Conservation (phyloP, 2,329 filamentous ascomycete species). For the Metarhizium brunneum region DNA sequence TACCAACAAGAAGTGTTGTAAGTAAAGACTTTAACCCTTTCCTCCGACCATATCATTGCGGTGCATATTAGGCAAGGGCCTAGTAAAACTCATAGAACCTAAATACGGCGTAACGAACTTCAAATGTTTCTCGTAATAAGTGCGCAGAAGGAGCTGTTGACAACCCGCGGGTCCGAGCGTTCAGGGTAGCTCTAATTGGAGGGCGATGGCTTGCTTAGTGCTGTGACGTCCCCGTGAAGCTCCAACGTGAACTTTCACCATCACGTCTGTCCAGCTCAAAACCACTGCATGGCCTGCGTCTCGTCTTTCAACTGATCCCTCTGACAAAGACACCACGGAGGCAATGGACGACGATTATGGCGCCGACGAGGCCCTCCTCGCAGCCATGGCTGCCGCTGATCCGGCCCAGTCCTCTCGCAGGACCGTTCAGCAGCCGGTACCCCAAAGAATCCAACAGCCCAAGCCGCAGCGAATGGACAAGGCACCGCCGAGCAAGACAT, state of each 20-base stretch:
- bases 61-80: too few relatives aligned
- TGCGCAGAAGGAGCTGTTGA: too few relatives aligned
- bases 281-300: neutral
- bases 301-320: neutral
- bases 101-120: too few relatives aligned
- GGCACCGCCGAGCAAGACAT: conserved; percentile 30
- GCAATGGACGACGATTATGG: conserved; percentile 48
- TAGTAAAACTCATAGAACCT: too few relatives aligned
- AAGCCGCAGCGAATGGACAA: conserved; percentile 48
- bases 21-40: too few relatives aligned
- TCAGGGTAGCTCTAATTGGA: neutral
- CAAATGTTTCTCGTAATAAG: too few relatives aligned
- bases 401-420: conserved; percentile 16
- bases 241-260: neutral
- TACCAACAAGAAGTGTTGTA: too few relatives aligned
- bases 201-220: too few relatives aligned
- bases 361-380: conserved; percentile 46
- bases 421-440: conserved; percentile 28
- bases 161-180: neutral
- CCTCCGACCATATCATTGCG: too few relatives aligned
- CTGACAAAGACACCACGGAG: neutral
- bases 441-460: conserved; percentile 36
- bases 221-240: neutral
- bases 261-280: neutral
- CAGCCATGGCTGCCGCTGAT: conserved; percentile 44